Evolutionary conservation across 108 stramenopile species (phyloP).

Genomic region (Cyclotella choctawhatcheeana): DNA sequence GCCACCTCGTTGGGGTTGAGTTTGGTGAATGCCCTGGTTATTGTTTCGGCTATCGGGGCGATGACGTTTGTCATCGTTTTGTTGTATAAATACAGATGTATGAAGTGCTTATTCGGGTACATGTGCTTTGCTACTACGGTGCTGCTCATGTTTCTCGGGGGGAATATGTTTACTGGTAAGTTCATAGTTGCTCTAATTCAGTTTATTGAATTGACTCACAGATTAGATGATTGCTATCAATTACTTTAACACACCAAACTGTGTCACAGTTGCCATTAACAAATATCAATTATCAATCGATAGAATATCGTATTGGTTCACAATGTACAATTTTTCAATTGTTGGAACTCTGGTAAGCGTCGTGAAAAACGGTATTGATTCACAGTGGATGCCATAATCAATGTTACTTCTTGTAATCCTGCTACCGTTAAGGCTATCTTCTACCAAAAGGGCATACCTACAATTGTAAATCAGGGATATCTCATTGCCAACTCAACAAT

Average conservation of each 20-base stretch:
- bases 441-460: constrained; percentile 91
- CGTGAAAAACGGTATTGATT: no score
- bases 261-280: constrained; percentile 59
- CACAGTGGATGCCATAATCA: no score
- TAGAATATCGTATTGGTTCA: constrained; percentile 74
- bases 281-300: constrained; percentile 77
- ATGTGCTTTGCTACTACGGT: constrained; percentile 84
- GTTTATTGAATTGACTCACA: no score
- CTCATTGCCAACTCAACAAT: constrained; percentile 89
- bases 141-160: constrained; percentile 87
- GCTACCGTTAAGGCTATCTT: no score
- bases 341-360: no score
- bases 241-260: no score
- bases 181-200: no score
- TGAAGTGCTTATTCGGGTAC: constrained; percentile 88
- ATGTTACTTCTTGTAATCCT: no score
- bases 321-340: constrained; percentile 97
- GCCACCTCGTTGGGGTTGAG: constrained; percentile 69
- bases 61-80: constrained; percentile 93
- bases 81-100: constrained; percentile 89
- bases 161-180: constrained; percentile 63
- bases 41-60: constrained; percentile 81
- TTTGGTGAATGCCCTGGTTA: constrained; percentile 92
- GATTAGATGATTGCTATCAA: no score
- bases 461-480: constrained; percentile 88